phyloP scores from a whole-genome alignment of 768 basidiomycete species.

The Pisolithus albus region DNA sequence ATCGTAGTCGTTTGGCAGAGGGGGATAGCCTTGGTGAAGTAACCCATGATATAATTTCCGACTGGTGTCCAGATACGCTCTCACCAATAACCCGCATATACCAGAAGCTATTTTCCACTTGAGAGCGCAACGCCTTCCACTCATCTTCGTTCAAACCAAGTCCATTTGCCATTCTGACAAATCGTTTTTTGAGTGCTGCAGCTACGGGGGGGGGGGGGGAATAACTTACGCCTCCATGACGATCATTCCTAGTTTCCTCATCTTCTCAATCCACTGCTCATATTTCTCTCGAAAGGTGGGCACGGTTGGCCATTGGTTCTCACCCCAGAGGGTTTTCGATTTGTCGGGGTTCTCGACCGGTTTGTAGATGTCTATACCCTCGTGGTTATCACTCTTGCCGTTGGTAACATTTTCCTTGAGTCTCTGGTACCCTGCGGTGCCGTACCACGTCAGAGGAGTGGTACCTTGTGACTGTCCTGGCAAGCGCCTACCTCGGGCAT shows the following conservation, averaged over 20 bases:
- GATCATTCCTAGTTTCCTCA: conserved; percentile 73
- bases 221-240: conserved; percentile 80
- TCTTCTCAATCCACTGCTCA: conserved; percentile 75
- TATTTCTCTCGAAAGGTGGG: conserved; percentile 55
- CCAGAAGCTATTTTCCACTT: conserved; percentile 88
- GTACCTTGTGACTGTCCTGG: not conserved
- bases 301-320: conserved; percentile 79
- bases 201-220: too few species aligned
- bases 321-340: conserved; percentile 68
- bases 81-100: conserved; percentile 77
- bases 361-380: conserved; percentile 77
- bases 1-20: conserved; percentile 68
- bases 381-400: conserved; percentile 79
- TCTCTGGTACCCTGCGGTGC: conserved; percentile 60
- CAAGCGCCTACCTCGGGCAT: conserved; percentile 57
- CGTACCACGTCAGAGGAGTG: not conserved
- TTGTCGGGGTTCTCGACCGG: conserved; percentile 67
- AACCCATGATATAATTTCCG: not conserved
- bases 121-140: conserved; percentile 56
- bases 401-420: conserved; percentile 83
- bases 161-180: conserved; percentile 69
- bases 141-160: conserved; percentile 67
- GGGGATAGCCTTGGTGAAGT: conserved; percentile 66
- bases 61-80: not conserved
- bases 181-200: not conserved